phyloP scores from a whole-genome alignment of 169 alveolate species.

The Cryptosporidium parvum region DNA sequence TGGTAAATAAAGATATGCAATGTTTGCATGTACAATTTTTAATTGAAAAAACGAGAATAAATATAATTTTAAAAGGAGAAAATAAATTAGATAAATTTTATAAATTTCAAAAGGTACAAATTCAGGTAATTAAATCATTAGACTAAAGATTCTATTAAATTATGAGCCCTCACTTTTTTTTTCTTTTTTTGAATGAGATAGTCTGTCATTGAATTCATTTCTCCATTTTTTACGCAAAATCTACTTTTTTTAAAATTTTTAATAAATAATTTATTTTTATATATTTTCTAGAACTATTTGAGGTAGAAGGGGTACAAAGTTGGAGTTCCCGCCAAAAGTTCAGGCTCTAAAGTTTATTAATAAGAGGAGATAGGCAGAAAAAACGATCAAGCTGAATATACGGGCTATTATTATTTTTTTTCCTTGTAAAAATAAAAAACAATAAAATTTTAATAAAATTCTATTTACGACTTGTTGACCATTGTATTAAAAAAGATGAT shows the following conservation, averaged over 20 bases:
- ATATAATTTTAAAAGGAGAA: no score
- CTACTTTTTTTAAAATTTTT: no score
- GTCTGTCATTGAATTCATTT: no score
- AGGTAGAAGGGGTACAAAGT: background rate
- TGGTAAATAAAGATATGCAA: background rate
- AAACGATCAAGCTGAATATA: background rate
- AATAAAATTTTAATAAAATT: background rate
- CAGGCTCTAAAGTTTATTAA: background rate
- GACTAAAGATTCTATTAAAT: background rate
- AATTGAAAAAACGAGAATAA: background rate
- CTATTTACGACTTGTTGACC: background rate
- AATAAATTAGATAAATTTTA: no score
- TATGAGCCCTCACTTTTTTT: background rate
- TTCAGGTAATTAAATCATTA: background rate
- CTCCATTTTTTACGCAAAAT: background rate
- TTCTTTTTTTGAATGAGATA: background rate
- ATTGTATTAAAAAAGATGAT: constrained; percentile 1
- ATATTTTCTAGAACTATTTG: background rate
- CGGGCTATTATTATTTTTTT: background rate
- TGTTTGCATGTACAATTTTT: background rate
- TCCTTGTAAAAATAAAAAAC: background rate
- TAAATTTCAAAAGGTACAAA: background rate
- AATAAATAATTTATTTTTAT: no score
- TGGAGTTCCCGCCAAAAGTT: background rate
- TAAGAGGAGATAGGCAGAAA: background rate